Evolutionary conservation across 306 rosid species (phyloP).

Genomic region (Prunus davidiana): DNA sequence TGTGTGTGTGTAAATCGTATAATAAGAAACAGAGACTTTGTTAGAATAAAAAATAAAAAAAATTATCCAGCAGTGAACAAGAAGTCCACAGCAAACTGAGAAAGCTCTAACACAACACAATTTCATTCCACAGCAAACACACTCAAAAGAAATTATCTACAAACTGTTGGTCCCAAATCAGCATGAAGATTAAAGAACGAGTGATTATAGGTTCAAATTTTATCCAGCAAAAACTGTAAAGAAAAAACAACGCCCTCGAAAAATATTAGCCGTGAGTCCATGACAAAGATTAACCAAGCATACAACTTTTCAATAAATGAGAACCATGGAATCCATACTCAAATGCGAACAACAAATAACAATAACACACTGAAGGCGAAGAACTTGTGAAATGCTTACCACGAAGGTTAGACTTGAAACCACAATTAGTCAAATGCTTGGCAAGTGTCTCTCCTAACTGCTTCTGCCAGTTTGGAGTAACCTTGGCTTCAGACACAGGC

Average conservation of each 20-base stretch:
- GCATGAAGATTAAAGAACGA: neutral
- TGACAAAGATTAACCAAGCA: constrained; percentile 1
- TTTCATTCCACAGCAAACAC: neutral
- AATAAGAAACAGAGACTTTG: too few species aligned
- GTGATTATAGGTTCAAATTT: neutral
- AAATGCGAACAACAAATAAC: neutral
- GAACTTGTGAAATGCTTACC: constrained; percentile 45
- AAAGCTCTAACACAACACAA: neutral
- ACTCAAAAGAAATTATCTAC: neutral
- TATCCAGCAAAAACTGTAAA: neutral
- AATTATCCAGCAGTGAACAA: neutral
- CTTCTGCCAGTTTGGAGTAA: constrained; percentile 47
- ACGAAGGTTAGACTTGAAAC: constrained; percentile 66
- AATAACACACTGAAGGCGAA: neutral
- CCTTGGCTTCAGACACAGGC: constrained; percentile 59
- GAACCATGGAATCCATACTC: neutral
- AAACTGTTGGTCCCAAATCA: neutral
- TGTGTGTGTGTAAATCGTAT: too few species aligned
- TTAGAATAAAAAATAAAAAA: too few species aligned
- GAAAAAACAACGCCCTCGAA: constrained; percentile 13
- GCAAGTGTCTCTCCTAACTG: constrained; percentile 84
- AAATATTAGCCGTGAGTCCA: constrained; percentile 8
- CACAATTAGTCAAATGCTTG: constrained; percentile 73
- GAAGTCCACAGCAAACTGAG: neutral
- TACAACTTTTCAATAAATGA: neutral